A percentile compares a stretch with the other conserved stretches of the same genome.
phyloP scores from a whole-genome alignment of 1,284 basidiomycete species.

The Malassezia sympodialis region DNA sequence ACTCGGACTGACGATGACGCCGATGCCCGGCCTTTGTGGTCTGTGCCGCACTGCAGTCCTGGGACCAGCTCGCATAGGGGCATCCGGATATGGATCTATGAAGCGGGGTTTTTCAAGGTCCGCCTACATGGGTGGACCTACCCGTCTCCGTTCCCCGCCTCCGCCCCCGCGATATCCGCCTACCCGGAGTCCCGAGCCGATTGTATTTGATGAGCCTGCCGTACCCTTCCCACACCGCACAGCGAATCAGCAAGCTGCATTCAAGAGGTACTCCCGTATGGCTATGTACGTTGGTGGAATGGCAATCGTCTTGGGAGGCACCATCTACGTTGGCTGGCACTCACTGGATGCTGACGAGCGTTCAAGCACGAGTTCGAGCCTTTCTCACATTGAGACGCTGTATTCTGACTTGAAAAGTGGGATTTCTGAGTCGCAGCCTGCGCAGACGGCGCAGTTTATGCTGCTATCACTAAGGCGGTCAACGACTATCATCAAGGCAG shows the following conservation, averaged over 20 bases:
- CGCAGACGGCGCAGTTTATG: constrained; percentile 23
- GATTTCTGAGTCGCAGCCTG: constrained; percentile 7
- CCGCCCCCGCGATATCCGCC: constrained; percentile 5
- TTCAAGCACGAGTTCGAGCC: neutral
- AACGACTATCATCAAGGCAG: constrained; percentile 43
- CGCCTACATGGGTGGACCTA: neutral
- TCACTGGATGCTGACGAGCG: constrained; percentile 28
- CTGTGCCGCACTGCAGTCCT: neutral
- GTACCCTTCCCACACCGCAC: constrained; percentile 42
- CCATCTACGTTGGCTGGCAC: constrained; percentile 21
- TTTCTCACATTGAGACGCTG: constrained; percentile 7
- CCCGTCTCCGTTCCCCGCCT: neutral
- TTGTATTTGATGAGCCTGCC: constrained; percentile 42
- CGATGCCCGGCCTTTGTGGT: neutral
- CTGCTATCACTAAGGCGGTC: constrained; percentile 36
- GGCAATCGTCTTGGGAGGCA: constrained; percentile 15
- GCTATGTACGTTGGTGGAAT: constrained; percentile 12
- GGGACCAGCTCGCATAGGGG: neutral
- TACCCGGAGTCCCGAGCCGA: constrained; percentile 23
- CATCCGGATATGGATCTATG: neutral
- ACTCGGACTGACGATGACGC: neutral
- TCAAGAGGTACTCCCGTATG: constrained; percentile 23
- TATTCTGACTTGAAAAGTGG: constrained; percentile 13
- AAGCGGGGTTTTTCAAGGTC: neutral
- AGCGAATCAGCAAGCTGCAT: constrained; percentile 35